Conservation (phyloP, 116 monocot species). For the Papilionanthe hybrid region DNA sequence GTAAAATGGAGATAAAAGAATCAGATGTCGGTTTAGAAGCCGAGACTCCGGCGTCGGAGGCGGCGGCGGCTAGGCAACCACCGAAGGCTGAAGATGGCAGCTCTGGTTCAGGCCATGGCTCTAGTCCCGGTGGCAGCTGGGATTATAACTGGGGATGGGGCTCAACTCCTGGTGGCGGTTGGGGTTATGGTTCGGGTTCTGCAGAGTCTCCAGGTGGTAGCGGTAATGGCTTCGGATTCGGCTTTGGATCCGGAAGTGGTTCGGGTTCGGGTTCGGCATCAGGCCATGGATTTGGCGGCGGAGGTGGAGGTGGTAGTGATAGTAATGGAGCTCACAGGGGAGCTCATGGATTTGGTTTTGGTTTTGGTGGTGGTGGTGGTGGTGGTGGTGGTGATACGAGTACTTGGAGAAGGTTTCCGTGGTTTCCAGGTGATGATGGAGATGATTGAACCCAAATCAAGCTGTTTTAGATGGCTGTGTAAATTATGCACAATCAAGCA, state of each 20-base stretch:
- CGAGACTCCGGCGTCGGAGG: background rate
- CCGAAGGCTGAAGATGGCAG: background rate
- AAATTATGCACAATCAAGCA: too few relatives aligned
- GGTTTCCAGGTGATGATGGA: constrained; percentile 4
- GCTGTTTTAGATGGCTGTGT: background rate
- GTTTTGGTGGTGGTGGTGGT: background rate
- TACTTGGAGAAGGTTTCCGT: background rate
- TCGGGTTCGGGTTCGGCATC: constrained; percentile 26
- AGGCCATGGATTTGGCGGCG: constrained; percentile 21
- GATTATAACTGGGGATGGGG: constrained; percentile 70
- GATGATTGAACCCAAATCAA: background rate
- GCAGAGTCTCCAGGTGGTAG: constrained; percentile 37
- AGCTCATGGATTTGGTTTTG: constrained; percentile 9
- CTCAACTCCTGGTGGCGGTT: constrained; percentile 41
- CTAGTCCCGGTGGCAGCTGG: constrained; percentile 41
- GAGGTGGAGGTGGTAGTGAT: background rate
- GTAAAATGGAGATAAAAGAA: background rate
- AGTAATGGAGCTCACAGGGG: constrained; percentile 17
- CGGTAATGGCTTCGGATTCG: constrained; percentile 41
- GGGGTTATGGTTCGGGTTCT: constrained; percentile 65
- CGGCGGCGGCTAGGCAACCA: background rate
- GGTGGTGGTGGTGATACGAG: background rate
- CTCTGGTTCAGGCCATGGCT: constrained; percentile 45
- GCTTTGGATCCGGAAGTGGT: constrained; percentile 35
- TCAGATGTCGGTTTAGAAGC: background rate